Evolutionary conservation across 1,284 basidiomycete species (phyloP).

Genomic region (Neotropicomus parvogracilis): DNA sequence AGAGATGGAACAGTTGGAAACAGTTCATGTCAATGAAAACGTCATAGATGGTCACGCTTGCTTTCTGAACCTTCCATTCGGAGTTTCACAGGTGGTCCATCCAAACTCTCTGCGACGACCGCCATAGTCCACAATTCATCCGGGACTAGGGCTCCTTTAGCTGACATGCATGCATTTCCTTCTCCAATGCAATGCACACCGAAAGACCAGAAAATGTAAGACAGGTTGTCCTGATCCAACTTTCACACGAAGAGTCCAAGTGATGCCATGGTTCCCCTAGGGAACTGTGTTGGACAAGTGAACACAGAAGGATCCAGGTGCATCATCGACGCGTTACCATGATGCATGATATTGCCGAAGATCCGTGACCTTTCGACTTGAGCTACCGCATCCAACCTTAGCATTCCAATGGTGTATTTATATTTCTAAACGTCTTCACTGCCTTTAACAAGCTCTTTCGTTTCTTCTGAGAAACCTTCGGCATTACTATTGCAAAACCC

Average conservation of each 20-base stretch:
- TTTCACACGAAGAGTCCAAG: constrained; percentile 4
- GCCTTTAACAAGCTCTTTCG: not conserved
- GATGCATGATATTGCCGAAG: constrained; percentile 12
- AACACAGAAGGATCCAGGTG: not conserved
- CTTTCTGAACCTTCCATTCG: constrained; percentile 10
- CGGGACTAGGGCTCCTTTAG: not conserved
- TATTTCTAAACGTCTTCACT: constrained; percentile 4
- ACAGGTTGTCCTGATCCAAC: not conserved
- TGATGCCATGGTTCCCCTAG: constrained; percentile 2
- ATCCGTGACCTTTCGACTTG: constrained; percentile 13
- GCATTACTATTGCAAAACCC: not conserved
- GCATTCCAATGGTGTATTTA: constrained; percentile 15
- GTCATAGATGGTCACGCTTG: not conserved
- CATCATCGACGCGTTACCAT: constrained; percentile 6
- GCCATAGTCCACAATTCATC: not conserved
- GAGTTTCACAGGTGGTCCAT: not conserved
- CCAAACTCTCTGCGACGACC: not conserved
- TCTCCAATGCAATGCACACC: not conserved
- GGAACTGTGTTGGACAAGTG: not conserved
- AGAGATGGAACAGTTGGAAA: not conserved
- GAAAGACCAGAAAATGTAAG: constrained; percentile 8
- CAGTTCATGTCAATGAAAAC: too few relatives aligned
- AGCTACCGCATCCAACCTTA: constrained; percentile 11
- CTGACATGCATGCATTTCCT: not conserved
- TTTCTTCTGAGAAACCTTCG: not conserved